Percentiles rank a stretch among this genome's conserved stretches.
Evolutionary conservation across 257 asterid genomes (phyloP).

Genomic region (Verbena officinalis): DNA sequence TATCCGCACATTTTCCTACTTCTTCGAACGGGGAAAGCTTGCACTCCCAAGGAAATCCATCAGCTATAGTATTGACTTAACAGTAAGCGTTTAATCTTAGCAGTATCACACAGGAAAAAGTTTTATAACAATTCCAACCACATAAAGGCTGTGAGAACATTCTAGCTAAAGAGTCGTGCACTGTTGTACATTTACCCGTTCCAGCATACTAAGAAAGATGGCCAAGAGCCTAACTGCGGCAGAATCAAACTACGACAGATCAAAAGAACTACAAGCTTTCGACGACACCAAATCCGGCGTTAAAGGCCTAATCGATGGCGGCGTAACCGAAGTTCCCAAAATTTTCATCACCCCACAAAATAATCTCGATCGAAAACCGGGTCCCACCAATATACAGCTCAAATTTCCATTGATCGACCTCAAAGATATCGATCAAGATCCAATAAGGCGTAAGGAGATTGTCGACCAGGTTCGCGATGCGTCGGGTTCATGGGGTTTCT

Average conservation of each 20-base stretch:
- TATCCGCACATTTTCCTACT: too few relatives aligned
- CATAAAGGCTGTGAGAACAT: too few relatives aligned
- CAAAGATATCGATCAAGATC: slow-evolving; percentile 19
- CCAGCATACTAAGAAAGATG: slow-evolving; percentile 29
- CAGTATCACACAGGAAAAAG: too few relatives aligned
- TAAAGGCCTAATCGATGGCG: slow-evolving; percentile 42
- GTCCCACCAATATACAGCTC: neutral
- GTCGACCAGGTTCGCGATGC: slow-evolving; percentile 40
- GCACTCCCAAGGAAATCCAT: too few relatives aligned
- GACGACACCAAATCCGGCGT: slow-evolving; percentile 43
- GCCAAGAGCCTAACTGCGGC: neutral
- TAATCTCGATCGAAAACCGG: neutral
- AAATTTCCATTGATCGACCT: slow-evolving; percentile 44
- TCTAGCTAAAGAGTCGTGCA: too few relatives aligned
- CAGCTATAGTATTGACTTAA: too few relatives aligned
- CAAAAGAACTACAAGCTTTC: slow-evolving; percentile 34
- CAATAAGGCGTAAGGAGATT: slow-evolving; percentile 26
- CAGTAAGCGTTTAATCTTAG: too few relatives aligned
- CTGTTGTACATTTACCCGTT: too few relatives aligned
- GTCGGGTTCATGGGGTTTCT: slow-evolving; percentile 49
- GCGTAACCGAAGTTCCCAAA: slow-evolving; percentile 31
- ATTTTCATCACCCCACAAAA: slow-evolving; percentile 41
- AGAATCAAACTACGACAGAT: slow-evolving; percentile 3
- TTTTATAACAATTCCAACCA: too few relatives aligned
- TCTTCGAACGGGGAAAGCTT: too few relatives aligned